Base-by-base conservation (phyloP, 2,329 filamentous ascomycete species). In the Ceratocystis diversiconidia region DNA sequence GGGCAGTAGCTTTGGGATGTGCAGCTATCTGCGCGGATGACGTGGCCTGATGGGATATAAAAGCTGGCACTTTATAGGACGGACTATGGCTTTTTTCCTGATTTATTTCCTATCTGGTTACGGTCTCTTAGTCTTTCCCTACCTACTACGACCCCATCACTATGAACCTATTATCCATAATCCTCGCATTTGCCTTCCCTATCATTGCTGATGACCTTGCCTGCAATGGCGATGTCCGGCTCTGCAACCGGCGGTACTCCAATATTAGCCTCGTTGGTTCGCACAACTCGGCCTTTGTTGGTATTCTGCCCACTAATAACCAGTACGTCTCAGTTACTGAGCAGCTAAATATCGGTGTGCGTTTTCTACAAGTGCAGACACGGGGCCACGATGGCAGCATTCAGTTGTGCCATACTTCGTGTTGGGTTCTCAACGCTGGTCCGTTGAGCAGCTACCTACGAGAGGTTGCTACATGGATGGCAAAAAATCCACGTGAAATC, bases 261-360 rank as follows among this genome's bases (percentile, higher is more conserved):
- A 78, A 85, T 46, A 73, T 87, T 64, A 81, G 81, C n/a, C 80
- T 82, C 67, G 74, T 85, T 19, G 86, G 85, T 28, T 79, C 85
- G 5, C 86, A 89, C 74, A 80, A 89, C 74, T 82, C 80, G 15
- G 80, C 84, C 46, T 88, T 88, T 70, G 80, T 85, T 50, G 83
- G 85, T 50, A 69, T 76, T 62, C 70, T 79, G 7, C 77, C 78
- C 0, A 73, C 78, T 66, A 75, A 85, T 67, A 86, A 87, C 73
- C 85, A 89, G 71, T 80, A 82, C 68, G 76, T 84, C 62, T 78
- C 80, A 4, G 79, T 85, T 28, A 79, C 79, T 28, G 74, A 76
- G 1, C 85, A 88, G 71, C 77, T 89, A 8, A 74, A 82, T 63
- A 75, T 82, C 41, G 86, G 86, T 17, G 79, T 88, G 50, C 81